Percentiles rank a stretch among this genome's conserved stretches.
These are phyloP conservation scores for Lathyrus oleraceus DNA, from an alignment of 306 rosid genomes.

Conservation along the genomic window DNA sequence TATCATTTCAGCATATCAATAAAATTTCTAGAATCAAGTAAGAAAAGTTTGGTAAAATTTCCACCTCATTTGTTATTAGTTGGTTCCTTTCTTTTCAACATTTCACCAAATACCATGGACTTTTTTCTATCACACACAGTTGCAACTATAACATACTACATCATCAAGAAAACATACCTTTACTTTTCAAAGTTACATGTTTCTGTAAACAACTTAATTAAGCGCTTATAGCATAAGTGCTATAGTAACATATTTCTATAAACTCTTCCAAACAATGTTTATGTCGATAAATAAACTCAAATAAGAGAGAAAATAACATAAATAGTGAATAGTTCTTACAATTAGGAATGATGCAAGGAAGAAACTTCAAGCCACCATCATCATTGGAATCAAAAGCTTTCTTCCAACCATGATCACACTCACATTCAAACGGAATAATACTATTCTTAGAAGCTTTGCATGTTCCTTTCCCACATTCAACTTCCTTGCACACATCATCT, in stretches of 20 bases:
- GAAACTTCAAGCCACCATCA: slow-evolving; percentile 46
- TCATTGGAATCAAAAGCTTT: slow-evolving; percentile 41
- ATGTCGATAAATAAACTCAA: not conserved
- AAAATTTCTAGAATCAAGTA: not conserved
- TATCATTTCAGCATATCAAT: slow-evolving; percentile 34
- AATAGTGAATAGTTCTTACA: slow-evolving; percentile 45
- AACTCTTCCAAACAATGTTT: not conserved
- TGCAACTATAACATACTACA: slow-evolving; percentile 15
- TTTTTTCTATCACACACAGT: slow-evolving; percentile 20
- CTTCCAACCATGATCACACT: slow-evolving; percentile 81
- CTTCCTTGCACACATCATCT: slow-evolving; percentile 72
- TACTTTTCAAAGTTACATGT: not conserved
- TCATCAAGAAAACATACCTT: not conserved
- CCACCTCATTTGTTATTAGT: not conserved
- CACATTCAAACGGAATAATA: slow-evolving; percentile 63
- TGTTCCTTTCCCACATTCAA: slow-evolving; percentile 76
- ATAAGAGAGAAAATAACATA: not conserved
- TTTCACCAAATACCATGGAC: slow-evolving; percentile 15
- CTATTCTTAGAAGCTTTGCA: slow-evolving; percentile 67
- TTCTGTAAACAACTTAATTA: not conserved
- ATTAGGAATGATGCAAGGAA: slow-evolving; percentile 84
- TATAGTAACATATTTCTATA: not conserved
- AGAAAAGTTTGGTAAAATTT: not conserved
- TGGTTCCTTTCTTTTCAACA: not conserved
- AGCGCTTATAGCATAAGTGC: not conserved